A percentile compares a stretch with the other conserved stretches of the same genome.
phyloP scores from a whole-genome alignment of 352 stramenopile species.

The Hyaloperonospora arabidopsidis region DNA sequence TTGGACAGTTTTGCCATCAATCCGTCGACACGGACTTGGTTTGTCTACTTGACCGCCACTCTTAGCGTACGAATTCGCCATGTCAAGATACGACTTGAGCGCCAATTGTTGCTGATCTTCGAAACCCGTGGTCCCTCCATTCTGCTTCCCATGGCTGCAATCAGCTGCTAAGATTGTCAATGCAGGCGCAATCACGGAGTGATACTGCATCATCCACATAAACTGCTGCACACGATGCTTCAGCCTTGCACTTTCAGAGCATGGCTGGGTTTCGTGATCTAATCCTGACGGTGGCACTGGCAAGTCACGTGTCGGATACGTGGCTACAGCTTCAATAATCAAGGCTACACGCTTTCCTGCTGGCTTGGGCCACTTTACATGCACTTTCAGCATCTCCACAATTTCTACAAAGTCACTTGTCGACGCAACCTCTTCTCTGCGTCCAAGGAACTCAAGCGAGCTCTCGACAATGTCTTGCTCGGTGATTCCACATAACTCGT shows the following conservation, averaged over 20 bases:
- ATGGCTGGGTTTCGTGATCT: too few species aligned
- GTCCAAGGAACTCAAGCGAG: slow-evolving; percentile 28
- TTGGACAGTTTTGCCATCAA: slow-evolving; percentile 49
- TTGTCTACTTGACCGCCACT: slow-evolving; percentile 13
- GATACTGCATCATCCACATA: slow-evolving; percentile 64
- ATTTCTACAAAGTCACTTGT: slow-evolving; percentile 35
- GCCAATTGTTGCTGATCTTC: slow-evolving; percentile 15
- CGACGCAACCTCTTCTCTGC: slow-evolving; percentile 19
- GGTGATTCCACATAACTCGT: slow-evolving; percentile 11
- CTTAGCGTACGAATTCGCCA: slow-evolving; percentile 31
- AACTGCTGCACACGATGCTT: slow-evolving; percentile 48
- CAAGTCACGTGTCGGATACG: slow-evolving; percentile 34
- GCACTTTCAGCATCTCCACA: slow-evolving; percentile 65
- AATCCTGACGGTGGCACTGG: background rate
- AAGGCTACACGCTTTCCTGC: slow-evolving; percentile 55
- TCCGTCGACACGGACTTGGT: slow-evolving; percentile 17
- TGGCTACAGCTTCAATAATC: slow-evolving; percentile 51
- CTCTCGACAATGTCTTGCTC: slow-evolving; percentile 35
- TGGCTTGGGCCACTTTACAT: slow-evolving; percentile 69
- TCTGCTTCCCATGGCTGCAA: slow-evolving; percentile 10
- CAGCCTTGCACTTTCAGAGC: slow-evolving; percentile 5
- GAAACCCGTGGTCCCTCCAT: background rate
- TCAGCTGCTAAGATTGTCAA: slow-evolving; percentile 44
- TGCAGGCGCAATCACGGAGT: slow-evolving; percentile 41
- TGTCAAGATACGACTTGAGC: slow-evolving; percentile 29